Base-by-base conservation (phyloP, 2,329 filamentous ascomycete genomes). In the Trichoderma gracile region DNA sequence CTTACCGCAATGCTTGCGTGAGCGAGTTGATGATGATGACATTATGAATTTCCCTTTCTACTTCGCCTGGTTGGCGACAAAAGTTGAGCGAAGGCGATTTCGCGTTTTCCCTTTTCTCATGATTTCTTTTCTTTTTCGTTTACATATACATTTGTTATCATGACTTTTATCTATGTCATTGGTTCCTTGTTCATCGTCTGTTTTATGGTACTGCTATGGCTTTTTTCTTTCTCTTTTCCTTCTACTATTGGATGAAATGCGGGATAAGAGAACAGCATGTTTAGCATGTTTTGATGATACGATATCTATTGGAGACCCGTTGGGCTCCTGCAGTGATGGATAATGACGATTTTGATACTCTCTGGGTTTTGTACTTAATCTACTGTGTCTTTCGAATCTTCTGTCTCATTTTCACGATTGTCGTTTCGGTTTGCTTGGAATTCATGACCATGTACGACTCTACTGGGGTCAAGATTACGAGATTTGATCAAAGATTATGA, bases 1-100 rank as follows among this genome's bases (percentile, higher is more conserved):
- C 38, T 6, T 10, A 9, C 5, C 17, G 42, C 30, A 25, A 27
- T 17, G 15, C 33, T 38, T 38, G 33, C 12, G 38, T 15, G 30
- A 47, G 42, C 71, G 25, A 52, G 49, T 73, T 73, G 73, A 15
- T 72, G 76, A 65, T 75, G 70, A 64, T 61, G 53, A 47, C 65
- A 38, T 38, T 38, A 38, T 38, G 33, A 38, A 65, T 55, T 67
- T 63, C 58, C 43, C 71, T 67, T 17, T 53, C 21, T 40, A 47
- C 38, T 30, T 49, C 5, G 38, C 27, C 43, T 38, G 38, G 38
- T 21, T 46, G 52, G 50, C 52, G 21, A 63, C 50, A 65, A 70
- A 64, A 50, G 52, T 66, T 63, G 64, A 53, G 58, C 54, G 33
- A 47, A 52, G 21, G 45, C 30, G 50, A 15, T 42, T 40, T 15